Percentiles rank a stretch among this genome's conserved stretches.
Conservation (phyloP, 2,329 filamentous ascomycete species). For the Neurospora sp. region DNA sequence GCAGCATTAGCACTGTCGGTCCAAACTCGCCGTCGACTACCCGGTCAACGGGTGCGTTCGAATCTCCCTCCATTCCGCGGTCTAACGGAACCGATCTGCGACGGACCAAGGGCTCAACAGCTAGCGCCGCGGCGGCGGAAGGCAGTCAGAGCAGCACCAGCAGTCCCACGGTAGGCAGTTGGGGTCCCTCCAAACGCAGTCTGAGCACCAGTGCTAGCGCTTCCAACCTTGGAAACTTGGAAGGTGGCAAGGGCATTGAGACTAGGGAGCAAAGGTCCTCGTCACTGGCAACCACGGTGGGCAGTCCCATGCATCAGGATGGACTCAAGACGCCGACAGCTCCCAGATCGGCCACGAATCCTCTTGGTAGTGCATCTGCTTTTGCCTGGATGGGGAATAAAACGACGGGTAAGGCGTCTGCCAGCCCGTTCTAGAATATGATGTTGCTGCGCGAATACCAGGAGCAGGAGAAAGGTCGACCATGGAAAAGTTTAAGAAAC, state of each 20-base stretch:
- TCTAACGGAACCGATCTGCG: conserved; percentile 36
- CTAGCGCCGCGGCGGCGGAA: conserved; percentile 16
- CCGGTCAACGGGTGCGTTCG: conserved; percentile 42
- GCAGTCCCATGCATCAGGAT: conserved; percentile 15
- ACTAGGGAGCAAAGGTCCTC: conserved; percentile 18
- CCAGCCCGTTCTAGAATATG: not conserved
- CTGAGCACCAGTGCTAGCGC: conserved; percentile 25
- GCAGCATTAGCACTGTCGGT: conserved; percentile 12
- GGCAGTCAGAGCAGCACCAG: conserved; percentile 11
- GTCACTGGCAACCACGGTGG: conserved; percentile 26
- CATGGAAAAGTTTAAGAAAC: not conserved
- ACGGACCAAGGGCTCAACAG: conserved; percentile 41
- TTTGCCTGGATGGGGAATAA: conserved; percentile 67
- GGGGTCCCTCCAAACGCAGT: conserved; percentile 46
- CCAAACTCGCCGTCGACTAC: conserved; percentile 40
- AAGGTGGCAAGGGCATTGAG: conserved; percentile 17
- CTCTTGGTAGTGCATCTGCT: conserved; percentile 82
- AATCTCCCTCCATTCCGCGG: conserved; percentile 37
- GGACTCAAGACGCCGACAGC: conserved; percentile 28
- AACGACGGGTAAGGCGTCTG: conserved; percentile 3
- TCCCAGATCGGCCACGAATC: conserved; percentile 60
- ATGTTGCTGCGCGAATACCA: not conserved
- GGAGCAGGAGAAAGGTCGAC: not conserved
- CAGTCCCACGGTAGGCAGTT: conserved; percentile 27
- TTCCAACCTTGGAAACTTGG: conserved; percentile 1